Evolutionary conservation across 352 stramenopile species (phyloP).

Genomic region (Phytopythium litorale): DNA sequence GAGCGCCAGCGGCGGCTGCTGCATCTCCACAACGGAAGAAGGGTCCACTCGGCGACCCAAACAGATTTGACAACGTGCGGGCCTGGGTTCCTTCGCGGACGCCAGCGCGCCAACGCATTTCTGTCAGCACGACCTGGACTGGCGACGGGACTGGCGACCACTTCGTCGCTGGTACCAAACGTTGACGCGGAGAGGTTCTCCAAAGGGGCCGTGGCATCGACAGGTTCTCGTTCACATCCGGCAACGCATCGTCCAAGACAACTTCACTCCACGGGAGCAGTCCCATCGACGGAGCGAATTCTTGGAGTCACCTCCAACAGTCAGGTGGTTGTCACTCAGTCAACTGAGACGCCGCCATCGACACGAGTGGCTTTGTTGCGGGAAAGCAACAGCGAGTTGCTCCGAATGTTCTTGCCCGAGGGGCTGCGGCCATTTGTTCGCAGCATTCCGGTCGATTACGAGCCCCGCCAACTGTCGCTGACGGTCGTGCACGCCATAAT

Average conservation of each 20-base stretch:
- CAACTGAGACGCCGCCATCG: neutral
- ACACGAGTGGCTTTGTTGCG: conserved; percentile 3
- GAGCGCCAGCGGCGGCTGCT: neutral
- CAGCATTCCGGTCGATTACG: conserved; percentile 30
- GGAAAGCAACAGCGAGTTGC: conserved; percentile 23
- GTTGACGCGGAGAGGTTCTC: neutral
- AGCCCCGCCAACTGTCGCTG: conserved; percentile 33
- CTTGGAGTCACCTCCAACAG: conserved; percentile 1
- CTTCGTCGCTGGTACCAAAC: neutral
- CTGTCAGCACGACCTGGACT: neutral
- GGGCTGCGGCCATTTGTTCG: conserved; percentile 25
- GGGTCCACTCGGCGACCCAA: conserved; percentile 13
- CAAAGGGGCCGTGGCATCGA: neutral
- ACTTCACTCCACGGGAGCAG: neutral
- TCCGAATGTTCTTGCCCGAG: conserved; percentile 29
- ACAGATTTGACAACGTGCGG: conserved; percentile 31
- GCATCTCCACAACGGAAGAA: neutral
- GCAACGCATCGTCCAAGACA: neutral
- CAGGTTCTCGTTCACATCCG: neutral
- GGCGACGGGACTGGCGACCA: too few species aligned
- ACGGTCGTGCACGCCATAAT: conserved; percentile 32
- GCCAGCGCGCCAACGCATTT: conserved; percentile 2
- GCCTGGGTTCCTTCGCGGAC: conserved; percentile 1
- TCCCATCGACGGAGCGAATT: neutral
- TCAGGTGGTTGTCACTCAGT: neutral